Base-by-base conservation (phyloP, 2,329 filamentous ascomycete genomes). In the Chrysoporthe austroafricana region DNA sequence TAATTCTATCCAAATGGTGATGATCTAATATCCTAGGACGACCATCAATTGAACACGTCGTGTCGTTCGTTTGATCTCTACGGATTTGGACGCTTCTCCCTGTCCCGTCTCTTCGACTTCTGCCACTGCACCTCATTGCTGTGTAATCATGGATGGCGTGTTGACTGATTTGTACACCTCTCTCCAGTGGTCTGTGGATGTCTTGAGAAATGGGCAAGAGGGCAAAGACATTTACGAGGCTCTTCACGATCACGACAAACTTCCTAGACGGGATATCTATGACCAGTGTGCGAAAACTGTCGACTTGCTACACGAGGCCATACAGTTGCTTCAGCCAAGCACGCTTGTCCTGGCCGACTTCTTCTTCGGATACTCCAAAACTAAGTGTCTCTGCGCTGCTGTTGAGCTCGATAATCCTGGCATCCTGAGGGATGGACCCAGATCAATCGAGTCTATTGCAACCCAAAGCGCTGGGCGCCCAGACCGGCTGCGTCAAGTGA, bases 401-500 rank as follows among this genome's bases (percentile, higher is more conserved):
- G 59, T 61, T 39, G 59, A 61, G 36, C 59, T 61, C 11, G 39
- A 32, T 11, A 44, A 46, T 7, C 34, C 59, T 26, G 59, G 42
- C 13, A 26, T 26, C 5, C 43, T 61, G 34, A 14, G 8, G 42
- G 42, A 44, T 44, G 6, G 9, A 44, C 42, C 42, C 42, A 16
- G 42, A 13, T 44, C 42, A 8, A 13, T 44, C 9, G 42, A 44
- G 5, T 3, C 16, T 44, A 44, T 44, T 14, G 42, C 42, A 3
- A 44, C 42, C 5, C 5, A 44, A 44, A 44, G 42, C 42, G 9
- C 42, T 44, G 42, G 11, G 8, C 72, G 72, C 9, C 52, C 66
- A 11, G 73, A 76, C 56, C 73, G 78, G 3, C 71, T 81, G 3
- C 39, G 70, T 2, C 79, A 80, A 66, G 66, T 80, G 8, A 61